A percentile compares a stretch with the other conserved stretches of the same genome.
Conservation (phyloP, 192 early-diverging fungal species). For the Cladochytrium replicatum region DNA sequence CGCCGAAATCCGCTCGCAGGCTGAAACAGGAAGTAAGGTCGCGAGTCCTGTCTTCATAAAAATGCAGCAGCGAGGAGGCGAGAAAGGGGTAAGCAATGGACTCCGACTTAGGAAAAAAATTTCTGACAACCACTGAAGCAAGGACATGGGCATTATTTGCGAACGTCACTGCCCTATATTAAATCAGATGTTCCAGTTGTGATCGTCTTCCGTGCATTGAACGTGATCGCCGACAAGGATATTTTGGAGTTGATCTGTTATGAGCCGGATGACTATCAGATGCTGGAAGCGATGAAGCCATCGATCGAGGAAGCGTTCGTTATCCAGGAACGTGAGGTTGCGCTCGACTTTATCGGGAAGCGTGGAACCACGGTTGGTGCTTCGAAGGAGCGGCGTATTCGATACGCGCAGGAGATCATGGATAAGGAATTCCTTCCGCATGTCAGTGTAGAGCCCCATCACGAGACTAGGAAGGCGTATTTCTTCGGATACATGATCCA, state of each 20-base stretch:
- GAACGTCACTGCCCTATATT: constrained; percentile 89
- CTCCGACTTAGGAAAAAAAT: constrained; percentile 29
- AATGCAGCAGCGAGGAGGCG: constrained; percentile 62
- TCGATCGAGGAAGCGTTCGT: constrained; percentile 97
- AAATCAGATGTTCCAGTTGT: constrained; percentile 85
- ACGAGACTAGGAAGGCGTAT: constrained; percentile 87
- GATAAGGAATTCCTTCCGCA: constrained; percentile 98
- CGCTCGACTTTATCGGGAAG: constrained; percentile 93
- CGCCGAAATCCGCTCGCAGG: constrained; percentile 82
- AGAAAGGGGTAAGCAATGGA: constrained; percentile 36
- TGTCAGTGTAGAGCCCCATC: constrained; percentile 75
- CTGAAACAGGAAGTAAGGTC: constrained; percentile 82
- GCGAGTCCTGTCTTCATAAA: constrained; percentile 82
- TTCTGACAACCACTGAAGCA: constrained; percentile 72
- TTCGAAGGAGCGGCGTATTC: constrained; percentile 80
- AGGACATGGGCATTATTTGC: constrained; percentile 83
- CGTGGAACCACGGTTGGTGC: constrained; percentile 78
- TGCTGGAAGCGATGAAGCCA: constrained; percentile 95
- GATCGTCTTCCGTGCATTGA: constrained; percentile 93
- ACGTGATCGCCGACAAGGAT: constrained; percentile 86
- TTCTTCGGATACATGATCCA: constrained; percentile 99
- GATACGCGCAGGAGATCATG: constrained; percentile 83
- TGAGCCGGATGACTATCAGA: constrained; percentile 82
- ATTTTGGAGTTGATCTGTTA: constrained; percentile 97
- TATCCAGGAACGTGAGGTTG: constrained; percentile 91